These are phyloP conservation scores for Xylaria sp. DNA, from an alignment of 2,329 filamentous ascomycete species.

Conservation along the genomic window DNA sequence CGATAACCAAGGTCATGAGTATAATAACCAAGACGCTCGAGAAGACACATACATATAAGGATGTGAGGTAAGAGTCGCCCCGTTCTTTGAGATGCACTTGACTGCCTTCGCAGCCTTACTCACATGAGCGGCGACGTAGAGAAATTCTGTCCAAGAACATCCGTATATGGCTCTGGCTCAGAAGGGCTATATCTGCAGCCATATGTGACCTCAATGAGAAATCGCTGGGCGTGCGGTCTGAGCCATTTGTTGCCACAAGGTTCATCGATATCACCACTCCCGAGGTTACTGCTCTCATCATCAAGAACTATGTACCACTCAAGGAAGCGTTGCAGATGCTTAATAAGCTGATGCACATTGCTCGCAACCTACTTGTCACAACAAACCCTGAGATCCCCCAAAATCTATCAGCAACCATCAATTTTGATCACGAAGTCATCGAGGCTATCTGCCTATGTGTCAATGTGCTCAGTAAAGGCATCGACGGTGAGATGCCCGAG, in stretches of 20 bases:
- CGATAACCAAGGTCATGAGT: slow-evolving; percentile 64
- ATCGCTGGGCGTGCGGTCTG: slow-evolving; percentile 66
- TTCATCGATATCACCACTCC: slow-evolving; percentile 65
- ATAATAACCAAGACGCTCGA: slow-evolving; percentile 71
- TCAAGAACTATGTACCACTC: slow-evolving; percentile 69
- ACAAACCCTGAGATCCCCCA: slow-evolving; percentile 73
- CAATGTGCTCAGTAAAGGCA: slow-evolving; percentile 74
- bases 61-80: slow-evolving; percentile 62
- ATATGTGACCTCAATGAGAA: slow-evolving; percentile 70
- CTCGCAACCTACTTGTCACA: slow-evolving; percentile 72
- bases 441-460: slow-evolving; percentile 73
- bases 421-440: slow-evolving; percentile 74
- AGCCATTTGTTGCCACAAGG: slow-evolving; percentile 65
- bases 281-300: slow-evolving; percentile 71
- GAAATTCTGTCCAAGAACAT: slow-evolving; percentile 71
- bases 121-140: slow-evolving; percentile 50
- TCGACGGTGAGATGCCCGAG: slow-evolving; percentile 69
- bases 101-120: slow-evolving; percentile 7
- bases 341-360: slow-evolving; percentile 75
- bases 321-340: slow-evolving; percentile 72
- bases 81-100: neutral
- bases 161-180: slow-evolving; percentile 73
- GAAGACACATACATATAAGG: slow-evolving; percentile 70
- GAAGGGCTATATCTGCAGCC: slow-evolving; percentile 69
- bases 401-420: slow-evolving; percentile 71